Evolutionary conservation across 306 rosid species (phyloP), one percentile per base, ranked within the genome.

Genomic region (Phaseolus lunatus): DNA sequence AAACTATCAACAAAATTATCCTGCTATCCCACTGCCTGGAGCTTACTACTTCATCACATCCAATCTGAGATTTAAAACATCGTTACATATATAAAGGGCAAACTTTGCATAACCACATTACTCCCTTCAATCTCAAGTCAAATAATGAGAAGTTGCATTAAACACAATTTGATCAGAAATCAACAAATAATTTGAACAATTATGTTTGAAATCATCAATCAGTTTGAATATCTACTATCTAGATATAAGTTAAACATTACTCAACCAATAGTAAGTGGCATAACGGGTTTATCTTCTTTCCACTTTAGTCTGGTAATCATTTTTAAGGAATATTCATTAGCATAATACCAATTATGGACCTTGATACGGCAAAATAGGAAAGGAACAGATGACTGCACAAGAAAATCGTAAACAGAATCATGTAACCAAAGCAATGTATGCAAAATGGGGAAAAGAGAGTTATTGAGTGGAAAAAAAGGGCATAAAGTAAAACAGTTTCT

Each of bases 401-500:
- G 70, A 78, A 54, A 76, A 72, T 75, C 67, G 15, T 45, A 31
- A 41, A 81, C 67, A 75, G 81, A 86, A 56, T 48, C 41, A 82
- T 70, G 53, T 44, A 67, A 80, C 43, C 77, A 77, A 70, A 73
- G 65, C 44, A 52, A n/a, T 48, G 45, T 47, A 78, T 72, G 75
- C 45, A 56, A 81, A 79, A 50, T 76, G 59, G 76, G 56, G 73
- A 77, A 75, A 85, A 73, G 26, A 26, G 76, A 66, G 67, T 67
- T 84, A 83, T 81, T 78, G 20, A 79, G 71, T 79, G 67, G 79
- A 57, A 62, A 61, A n/a, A 49, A 77, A 58, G 73, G 74, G 76
- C 81, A 82, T 56, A 82, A 79, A 67, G 68, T 65, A 80, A 67
- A 61, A 52, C 67, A 77, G 75, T 67, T 67, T 57, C 85, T 81